Evolutionary conservation across 306 rosid genomes (phyloP), one percentile per base, ranked within the genome.

Genomic region (Vachellia collinsii): DNA sequence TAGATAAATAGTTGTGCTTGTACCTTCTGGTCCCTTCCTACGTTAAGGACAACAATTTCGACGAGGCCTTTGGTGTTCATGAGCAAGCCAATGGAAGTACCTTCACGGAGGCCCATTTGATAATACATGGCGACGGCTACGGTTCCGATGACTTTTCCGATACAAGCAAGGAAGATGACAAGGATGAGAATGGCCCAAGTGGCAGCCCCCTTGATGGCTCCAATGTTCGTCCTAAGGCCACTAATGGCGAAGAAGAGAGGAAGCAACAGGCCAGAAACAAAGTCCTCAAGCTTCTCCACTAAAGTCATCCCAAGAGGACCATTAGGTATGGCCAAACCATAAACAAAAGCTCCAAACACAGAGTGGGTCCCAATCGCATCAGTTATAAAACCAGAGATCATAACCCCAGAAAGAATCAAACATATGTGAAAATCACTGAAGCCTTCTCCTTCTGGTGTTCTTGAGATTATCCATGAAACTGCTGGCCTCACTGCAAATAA

Each of bases 1-100:
- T n/a, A n/a, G n/a, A n/a, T n/a, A n/a, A n/a, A n/a, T n/a, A n/a
- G n/a, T n/a, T n/a, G n/a, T 7, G 25, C 20, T n/a, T 1, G 7
- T 80, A 92, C 97, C 88, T 89, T 85, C 16, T 93, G 98, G 83
- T 95, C 98, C 76, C 82, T 91, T 20, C 98, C 99, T 20, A 95
- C 96, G 44, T 95, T 95, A 41, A 95, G 94, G 72, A 95, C 92
- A 16, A 95, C 88, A 82, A 95, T 87, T 79, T 95, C 99, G 13
- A 95, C 82, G 5, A 95, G 97, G 80, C 99, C 99, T 80, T 95
- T 95, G 29, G 98, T 88, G 89, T 95, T 95, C 99, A 95, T 91
- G 75, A 95, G 97, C 73, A 95, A 70, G 50, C 98, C 99, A 13
- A 93, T 91, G n/a, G 96, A 79, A 42, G 84, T 53, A 0, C 94